These are phyloP conservation scores for Domatiomyces catenatus DNA, from an alignment of 2,329 filamentous ascomycete genomes.

Conservation along the genomic window DNA sequence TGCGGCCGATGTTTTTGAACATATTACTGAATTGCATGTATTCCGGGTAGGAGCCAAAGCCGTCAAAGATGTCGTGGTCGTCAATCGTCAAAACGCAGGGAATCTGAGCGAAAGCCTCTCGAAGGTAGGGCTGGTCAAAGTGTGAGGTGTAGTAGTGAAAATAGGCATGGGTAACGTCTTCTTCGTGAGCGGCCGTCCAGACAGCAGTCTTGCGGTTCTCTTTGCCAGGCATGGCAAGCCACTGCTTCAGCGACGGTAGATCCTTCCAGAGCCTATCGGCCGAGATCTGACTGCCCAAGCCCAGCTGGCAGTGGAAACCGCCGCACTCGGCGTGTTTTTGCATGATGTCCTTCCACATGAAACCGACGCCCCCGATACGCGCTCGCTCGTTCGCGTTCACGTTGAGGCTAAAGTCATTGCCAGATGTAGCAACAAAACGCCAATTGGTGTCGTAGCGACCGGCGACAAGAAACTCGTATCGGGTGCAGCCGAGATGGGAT, in stretches of 20 bases:
- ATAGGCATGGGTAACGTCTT: conserved; percentile 89
- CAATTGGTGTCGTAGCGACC: conserved; percentile 80
- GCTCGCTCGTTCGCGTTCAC: conserved; percentile 75
- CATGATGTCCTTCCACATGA: conserved; percentile 98
- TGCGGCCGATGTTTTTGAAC: conserved; percentile 93
- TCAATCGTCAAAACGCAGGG: conserved; percentile 86
- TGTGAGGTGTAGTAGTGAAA: conserved; percentile 99
- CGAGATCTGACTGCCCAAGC: conserved; percentile 86
- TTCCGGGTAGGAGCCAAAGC: conserved; percentile 90
- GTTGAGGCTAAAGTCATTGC: conserved; percentile 83
- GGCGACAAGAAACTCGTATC: conserved; percentile 92
- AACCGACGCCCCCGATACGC: conserved; percentile 72
- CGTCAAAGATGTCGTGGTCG: conserved; percentile 97
- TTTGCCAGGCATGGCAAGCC: conserved; percentile 82
- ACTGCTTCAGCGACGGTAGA: conserved; percentile 82
- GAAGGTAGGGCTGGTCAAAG: conserved; percentile 87
- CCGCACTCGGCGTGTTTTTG: conserved; percentile 95
- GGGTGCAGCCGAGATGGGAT: conserved; percentile 89
- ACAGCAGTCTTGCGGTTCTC: conserved; percentile 78
- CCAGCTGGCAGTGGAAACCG: conserved; percentile 87
- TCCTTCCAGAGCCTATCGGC: conserved; percentile 94
- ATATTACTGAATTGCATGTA: conserved; percentile 97
- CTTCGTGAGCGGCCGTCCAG: conserved; percentile 90
- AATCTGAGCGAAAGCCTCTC: conserved; percentile 94
- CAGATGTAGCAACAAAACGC: conserved; percentile 91